Evolutionary conservation across 108 stramenopile species (phyloP).

Genomic region (Pseudonitzschia multiseries): DNA sequence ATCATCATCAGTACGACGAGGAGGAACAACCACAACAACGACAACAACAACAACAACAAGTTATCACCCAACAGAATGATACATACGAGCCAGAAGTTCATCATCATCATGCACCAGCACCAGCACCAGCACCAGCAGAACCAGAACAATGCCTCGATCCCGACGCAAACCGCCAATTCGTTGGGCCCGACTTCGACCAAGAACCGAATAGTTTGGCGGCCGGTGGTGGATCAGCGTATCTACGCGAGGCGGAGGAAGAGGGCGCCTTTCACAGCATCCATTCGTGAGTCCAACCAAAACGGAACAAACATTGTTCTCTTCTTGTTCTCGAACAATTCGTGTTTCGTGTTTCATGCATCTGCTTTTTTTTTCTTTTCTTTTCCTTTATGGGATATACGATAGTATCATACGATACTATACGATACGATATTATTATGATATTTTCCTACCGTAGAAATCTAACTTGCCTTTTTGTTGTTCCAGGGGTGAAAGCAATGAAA

Average conservation of each 20-base stretch:
- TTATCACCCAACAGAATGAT: not conserved
- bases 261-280: slow-evolving; percentile 32
- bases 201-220: not conserved
- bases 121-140: too few species aligned
- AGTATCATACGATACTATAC: too few species aligned
- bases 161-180: not conserved
- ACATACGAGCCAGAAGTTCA: not conserved
- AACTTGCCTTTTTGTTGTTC: not conserved
- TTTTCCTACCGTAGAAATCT: slow-evolving; percentile 6
- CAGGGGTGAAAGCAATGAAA: not conserved
- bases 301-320: too few species aligned
- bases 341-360: too few species aligned
- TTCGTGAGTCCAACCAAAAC: slow-evolving; percentile 24
- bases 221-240: not conserved
- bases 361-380: too few species aligned
- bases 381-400: too few species aligned
- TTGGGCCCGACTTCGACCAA: not conserved
- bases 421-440: too few species aligned
- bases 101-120: too few species aligned
- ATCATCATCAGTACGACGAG: too few species aligned
- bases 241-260: slow-evolving; percentile 40
- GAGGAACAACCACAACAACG: too few species aligned
- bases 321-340: not conserved
- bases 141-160: not conserved
- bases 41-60: too few species aligned